Evolutionary conservation across 1,284 basidiomycete species (phyloP).

Genomic region (Psilocybe mexicana): DNA sequence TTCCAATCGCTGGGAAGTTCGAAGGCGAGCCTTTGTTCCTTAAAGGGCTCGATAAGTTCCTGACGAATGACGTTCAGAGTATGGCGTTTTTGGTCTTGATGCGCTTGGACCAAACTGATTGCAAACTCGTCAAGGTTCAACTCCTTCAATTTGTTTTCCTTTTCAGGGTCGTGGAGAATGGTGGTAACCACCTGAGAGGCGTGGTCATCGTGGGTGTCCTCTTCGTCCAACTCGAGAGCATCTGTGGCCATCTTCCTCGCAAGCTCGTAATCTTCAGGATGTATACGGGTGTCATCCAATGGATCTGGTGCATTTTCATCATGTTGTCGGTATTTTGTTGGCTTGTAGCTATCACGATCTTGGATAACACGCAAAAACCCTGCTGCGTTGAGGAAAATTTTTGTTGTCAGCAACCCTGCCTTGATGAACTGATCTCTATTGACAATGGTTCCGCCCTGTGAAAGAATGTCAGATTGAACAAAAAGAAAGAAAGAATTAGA

Average conservation of each 20-base stretch:
- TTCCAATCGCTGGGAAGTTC: constrained; percentile 73
- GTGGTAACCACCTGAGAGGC: constrained; percentile 84
- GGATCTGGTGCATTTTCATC: constrained; percentile 83
- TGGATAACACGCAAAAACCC: constrained; percentile 89
- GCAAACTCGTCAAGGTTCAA: constrained; percentile 98
- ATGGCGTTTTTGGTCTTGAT: constrained; percentile 84
- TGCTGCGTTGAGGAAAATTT: constrained; percentile 88
- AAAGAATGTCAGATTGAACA: constrained; percentile 1
- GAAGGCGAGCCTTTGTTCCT: constrained; percentile 78
- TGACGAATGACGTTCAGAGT: constrained; percentile 87
- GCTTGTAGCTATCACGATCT: constrained; percentile 53
- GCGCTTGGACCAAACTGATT: constrained; percentile 83
- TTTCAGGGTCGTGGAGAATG: constrained; percentile 85
- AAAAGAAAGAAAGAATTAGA: neutral
- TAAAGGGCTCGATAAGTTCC: constrained; percentile 87
- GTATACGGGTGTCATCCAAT: constrained; percentile 94
- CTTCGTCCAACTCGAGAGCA: constrained; percentile 93
- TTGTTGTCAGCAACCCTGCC: constrained; percentile 76
- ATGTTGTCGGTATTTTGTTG: constrained; percentile 66
- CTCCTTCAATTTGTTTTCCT: constrained; percentile 83
- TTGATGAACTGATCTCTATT: constrained; percentile 88
- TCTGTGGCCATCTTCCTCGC: constrained; percentile 99
- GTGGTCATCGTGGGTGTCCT: constrained; percentile 89
- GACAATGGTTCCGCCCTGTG: constrained; percentile 78
- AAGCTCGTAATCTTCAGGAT: constrained; percentile 97